These are phyloP conservation scores for Saturnispora zaruensis DNA, from an alignment of 805 yeast species.

Conservation along the genomic window DNA sequence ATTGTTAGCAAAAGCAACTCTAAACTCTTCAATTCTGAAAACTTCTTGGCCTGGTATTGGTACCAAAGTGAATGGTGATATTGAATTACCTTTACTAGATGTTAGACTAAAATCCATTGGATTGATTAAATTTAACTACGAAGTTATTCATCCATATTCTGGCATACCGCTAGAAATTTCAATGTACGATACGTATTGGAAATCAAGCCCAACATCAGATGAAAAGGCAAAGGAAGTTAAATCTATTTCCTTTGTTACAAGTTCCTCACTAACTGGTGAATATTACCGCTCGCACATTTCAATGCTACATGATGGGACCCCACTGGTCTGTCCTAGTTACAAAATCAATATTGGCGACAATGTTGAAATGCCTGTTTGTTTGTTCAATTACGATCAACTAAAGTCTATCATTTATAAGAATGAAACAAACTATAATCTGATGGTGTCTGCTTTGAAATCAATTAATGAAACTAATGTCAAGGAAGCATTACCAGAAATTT, in stretches of 20 bases:
- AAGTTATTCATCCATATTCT: slow-evolving; percentile 79
- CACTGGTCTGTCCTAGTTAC: slow-evolving; percentile 70
- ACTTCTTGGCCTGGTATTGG: slow-evolving; percentile 30
- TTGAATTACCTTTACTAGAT: slow-evolving; percentile 70
- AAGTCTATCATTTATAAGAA: slow-evolving; percentile 20
- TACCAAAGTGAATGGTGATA: slow-evolving; percentile 31
- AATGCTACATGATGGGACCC: slow-evolving; percentile 72
- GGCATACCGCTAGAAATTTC: slow-evolving; percentile 82
- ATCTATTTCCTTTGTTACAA: slow-evolving; percentile 69
- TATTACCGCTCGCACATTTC: slow-evolving; percentile 66
- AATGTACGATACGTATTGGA: slow-evolving; percentile 95
- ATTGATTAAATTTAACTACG: slow-evolving; percentile 64
- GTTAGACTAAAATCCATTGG: slow-evolving; percentile 76
- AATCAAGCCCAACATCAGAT: slow-evolving; percentile 54
- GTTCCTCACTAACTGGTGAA: slow-evolving; percentile 80
- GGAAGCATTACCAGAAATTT: slow-evolving; percentile 33
- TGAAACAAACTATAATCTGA: slow-evolving; percentile 11
- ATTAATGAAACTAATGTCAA: slow-evolving; percentile 17
- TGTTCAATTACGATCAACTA: slow-evolving; percentile 43
- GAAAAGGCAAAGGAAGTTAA: slow-evolving; percentile 17
- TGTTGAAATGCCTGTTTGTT: slow-evolving; percentile 52
- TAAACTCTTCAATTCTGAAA: slow-evolving; percentile 49
- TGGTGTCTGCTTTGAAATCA: slow-evolving; percentile 15
- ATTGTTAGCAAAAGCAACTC: slow-evolving; percentile 80
- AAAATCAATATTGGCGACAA: slow-evolving; percentile 36